Percentiles rank a stretch among this genome's conserved stretches.
phyloP scores from a whole-genome alignment of 2,329 filamentous ascomycete species.

The Venturiaceae sp. region DNA sequence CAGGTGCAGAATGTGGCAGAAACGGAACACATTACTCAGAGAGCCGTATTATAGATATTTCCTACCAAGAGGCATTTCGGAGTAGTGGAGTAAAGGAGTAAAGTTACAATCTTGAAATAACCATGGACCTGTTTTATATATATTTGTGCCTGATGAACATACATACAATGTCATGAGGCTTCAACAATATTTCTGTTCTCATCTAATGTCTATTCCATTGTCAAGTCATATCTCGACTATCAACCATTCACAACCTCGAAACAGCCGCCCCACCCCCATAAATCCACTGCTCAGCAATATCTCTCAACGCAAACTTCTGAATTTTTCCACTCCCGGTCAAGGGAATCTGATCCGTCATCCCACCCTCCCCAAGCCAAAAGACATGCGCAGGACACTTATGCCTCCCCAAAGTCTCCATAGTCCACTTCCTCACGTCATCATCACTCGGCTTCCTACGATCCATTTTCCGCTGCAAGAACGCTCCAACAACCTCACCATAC shows the following conservation, averaged over 20 bases:
- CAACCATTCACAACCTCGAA: background rate
- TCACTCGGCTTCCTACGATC: slow-evolving; percentile 16
- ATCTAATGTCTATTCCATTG: too few relatives aligned
- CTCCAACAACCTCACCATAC: slow-evolving; percentile 64
- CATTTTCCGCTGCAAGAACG: slow-evolving; percentile 40
- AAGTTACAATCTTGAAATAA: too few relatives aligned
- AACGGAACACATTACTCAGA: background rate
- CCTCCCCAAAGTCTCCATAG: slow-evolving; percentile 25
- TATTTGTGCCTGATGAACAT: too few relatives aligned
- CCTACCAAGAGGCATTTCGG: background rate
- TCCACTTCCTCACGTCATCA: slow-evolving; percentile 26
- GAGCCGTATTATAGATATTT: background rate
- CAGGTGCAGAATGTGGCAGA: background rate
- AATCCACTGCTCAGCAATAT: slow-evolving; percentile 7
- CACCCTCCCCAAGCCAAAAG: slow-evolving; percentile 60
- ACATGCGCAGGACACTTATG: slow-evolving; percentile 55
- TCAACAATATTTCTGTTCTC: too few relatives aligned
- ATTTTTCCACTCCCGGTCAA: slow-evolving; percentile 36
- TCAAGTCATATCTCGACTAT: too few relatives aligned
- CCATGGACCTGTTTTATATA: too few relatives aligned
- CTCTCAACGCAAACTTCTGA: slow-evolving; percentile 28
- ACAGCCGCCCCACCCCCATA: background rate
- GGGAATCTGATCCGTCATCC: slow-evolving; percentile 23
- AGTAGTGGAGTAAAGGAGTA: too few relatives aligned
- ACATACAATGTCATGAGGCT: too few relatives aligned